Evolutionary conservation across 2,329 filamentous ascomycete genomes (phyloP), one percentile per base, ranked within the genome.

Genomic region (Penicillium italicum): DNA sequence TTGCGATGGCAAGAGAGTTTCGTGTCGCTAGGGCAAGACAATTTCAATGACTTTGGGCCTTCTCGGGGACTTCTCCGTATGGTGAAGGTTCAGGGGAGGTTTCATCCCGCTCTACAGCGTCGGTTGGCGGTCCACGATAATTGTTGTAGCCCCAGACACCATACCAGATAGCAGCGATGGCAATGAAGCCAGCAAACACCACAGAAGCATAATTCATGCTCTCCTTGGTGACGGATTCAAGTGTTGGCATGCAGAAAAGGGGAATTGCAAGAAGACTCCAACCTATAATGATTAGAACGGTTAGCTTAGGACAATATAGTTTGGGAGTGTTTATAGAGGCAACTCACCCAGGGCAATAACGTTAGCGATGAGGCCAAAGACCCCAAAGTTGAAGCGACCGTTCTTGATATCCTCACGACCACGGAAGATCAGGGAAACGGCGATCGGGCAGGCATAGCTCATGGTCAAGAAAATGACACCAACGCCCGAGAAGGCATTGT

Each of bases 401-500:
- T 65, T 61, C 41, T 68, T 75, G 52, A 89, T 77, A 55, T 85
- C 80, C 65, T 80, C 78, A 44, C 87, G 83, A 11, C 85, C 80
- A 24, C 80, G 80, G 53, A 84, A 66, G 50, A 69, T 54, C 63
- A 89, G 72, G 51, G 82, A 89, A 58, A 88, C 82, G 24, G 81
- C 79, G 51, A 90, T 86, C 18, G 88, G 87, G 1, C 79, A 79
- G 34, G 84, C 85, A 66, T 90, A 91, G 49, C 85, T 83, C 37
- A 85, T 77, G 0, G 87, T 90, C 1, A 91, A 80, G 62, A 87
- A 90, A 68, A 91, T 90, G 11, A 88, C 91, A 2, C 88, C 89
- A 0, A 90, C 87, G 42, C 88, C 87, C 0, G 88, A 91, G 71
- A 91, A 91, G n/a, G 84, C 85, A 74, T 87, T 88, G 77, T 91